A percentile compares a stretch with the other conserved stretches of the same genome.
Conservation (phyloP, 257 asterid species). For the Linderniella brevidens region DNA sequence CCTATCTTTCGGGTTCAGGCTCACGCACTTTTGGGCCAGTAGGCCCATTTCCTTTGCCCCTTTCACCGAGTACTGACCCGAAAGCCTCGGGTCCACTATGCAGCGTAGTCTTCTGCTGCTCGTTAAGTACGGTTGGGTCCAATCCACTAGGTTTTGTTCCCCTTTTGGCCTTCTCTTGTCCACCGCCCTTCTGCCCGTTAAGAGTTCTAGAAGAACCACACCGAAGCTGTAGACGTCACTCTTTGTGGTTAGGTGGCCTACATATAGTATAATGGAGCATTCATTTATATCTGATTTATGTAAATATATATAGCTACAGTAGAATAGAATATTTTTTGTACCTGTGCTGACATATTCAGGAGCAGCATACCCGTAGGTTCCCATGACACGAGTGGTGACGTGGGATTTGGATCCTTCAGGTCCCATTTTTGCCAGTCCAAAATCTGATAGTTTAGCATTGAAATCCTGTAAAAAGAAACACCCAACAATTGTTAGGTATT, state of each 20-base stretch:
- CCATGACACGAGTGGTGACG: constrained; percentile 88
- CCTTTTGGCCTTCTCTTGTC: constrained; percentile 55
- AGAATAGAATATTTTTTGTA: constrained; percentile 10
- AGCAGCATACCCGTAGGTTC: constrained; percentile 91
- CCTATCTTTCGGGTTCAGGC: constrained; percentile 70
- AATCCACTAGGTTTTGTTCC: constrained; percentile 71
- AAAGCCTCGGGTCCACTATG: constrained; percentile 59
- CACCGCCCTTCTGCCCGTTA: constrained; percentile 84
- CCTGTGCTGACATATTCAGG: constrained; percentile 94
- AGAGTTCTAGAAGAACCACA: constrained; percentile 61
- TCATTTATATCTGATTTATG: constrained; percentile 3
- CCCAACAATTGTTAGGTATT: not conserved
- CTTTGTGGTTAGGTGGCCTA: constrained; percentile 80
- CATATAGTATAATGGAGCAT: not conserved
- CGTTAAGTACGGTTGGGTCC: constrained; percentile 54
- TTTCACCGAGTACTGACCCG: constrained; percentile 67
- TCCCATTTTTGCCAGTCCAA: constrained; percentile 90
- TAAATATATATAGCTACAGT: not conserved
- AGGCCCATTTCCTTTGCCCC: constrained; percentile 71
- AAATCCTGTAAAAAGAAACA: constrained; percentile 37
- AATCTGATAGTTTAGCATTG: constrained; percentile 80
- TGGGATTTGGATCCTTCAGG: constrained; percentile 94
- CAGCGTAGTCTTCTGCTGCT: constrained; percentile 52
- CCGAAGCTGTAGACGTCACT: constrained; percentile 89
- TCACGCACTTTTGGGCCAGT: constrained; percentile 54